A percentile compares a stretch with the other conserved stretches of the same genome.
Conservation (phyloP, 192 early-diverging fungal species). For the Linnemannia schmuckeri region DNA sequence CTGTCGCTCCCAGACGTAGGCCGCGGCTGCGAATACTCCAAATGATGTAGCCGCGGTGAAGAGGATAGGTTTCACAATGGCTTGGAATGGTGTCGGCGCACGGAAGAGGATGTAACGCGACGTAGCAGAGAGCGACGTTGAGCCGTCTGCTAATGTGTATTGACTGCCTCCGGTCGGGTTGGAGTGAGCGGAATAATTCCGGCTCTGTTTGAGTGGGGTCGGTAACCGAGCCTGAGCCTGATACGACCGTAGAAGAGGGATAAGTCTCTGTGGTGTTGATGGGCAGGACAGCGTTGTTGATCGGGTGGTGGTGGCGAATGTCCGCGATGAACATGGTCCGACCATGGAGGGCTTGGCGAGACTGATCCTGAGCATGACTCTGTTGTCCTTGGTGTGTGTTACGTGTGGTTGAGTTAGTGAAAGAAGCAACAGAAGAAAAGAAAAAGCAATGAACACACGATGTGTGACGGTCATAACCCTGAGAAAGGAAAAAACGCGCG, state of each 20-base stretch:
- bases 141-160: background rate
- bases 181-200: background rate
- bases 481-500: background rate
- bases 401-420: background rate
- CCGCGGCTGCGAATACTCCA: constrained; percentile 54
- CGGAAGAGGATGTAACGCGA: constrained; percentile 23
- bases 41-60: constrained; percentile 58
- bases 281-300: background rate
- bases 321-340: constrained; percentile 7
- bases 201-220: background rate
- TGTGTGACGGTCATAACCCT: background rate
- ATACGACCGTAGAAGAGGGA: background rate
- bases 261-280: background rate
- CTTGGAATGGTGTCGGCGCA: constrained; percentile 34
- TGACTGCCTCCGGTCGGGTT: background rate
- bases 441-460: background rate
- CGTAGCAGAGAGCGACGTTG: background rate
- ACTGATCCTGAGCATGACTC: background rate
- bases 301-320: background rate
- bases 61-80: constrained; percentile 56
- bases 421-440: background rate
- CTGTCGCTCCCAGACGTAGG: constrained; percentile 46
- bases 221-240: background rate
- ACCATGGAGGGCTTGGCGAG: background rate
- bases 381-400: background rate